phyloP scores from a whole-genome alignment of 2,329 filamentous ascomycete species.

The Biscogniauxia marginata region DNA sequence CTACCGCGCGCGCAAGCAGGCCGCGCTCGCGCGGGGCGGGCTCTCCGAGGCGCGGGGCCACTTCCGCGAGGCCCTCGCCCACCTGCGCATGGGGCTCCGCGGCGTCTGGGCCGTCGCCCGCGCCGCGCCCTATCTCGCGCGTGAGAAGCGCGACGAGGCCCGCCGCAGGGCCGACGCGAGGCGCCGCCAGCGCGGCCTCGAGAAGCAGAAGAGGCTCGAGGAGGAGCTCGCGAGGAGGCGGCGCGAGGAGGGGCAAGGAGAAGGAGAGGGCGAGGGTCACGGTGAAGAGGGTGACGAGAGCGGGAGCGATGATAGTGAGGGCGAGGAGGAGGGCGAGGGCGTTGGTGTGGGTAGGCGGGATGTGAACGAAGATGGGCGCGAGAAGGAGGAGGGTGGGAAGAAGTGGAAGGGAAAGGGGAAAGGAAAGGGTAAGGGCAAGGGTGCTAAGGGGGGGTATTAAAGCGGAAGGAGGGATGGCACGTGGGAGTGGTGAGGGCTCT shows the following conservation, averaged over 20 bases:
- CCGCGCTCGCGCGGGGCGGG: conserved; percentile 37
- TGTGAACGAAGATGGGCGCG: too few relatives aligned
- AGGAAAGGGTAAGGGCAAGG: not conserved
- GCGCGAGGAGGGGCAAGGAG: not conserved
- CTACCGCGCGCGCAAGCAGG: conserved; percentile 41
- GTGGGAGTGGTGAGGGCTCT: not conserved
- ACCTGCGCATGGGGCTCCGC: conserved; percentile 35
- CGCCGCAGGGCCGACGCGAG: conserved; percentile 30
- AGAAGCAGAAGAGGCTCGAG: conserved; percentile 36
- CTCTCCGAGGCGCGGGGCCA: conserved; percentile 38
- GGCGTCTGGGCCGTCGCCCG: conserved; percentile 32
- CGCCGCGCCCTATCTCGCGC: conserved; percentile 35
- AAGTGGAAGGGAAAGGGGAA: not conserved
- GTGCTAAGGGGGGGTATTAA: not conserved
- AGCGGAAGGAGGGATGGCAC: too few relatives aligned
- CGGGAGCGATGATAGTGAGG: not conserved
- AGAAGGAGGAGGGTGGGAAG: not conserved
- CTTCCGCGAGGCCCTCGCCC: conserved; percentile 34
- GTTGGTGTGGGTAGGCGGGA: not conserved
- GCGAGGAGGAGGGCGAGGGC: not conserved
- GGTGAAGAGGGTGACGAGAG: not conserved
- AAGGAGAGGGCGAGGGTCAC: conserved; percentile 4
- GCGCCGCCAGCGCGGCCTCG: conserved; percentile 30
- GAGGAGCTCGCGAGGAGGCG: conserved; percentile 22
- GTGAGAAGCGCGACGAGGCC: conserved; percentile 36